Base-by-base conservation (phyloP, 2,329 filamentous ascomycete species). In the Talaromyces verruculosus region DNA sequence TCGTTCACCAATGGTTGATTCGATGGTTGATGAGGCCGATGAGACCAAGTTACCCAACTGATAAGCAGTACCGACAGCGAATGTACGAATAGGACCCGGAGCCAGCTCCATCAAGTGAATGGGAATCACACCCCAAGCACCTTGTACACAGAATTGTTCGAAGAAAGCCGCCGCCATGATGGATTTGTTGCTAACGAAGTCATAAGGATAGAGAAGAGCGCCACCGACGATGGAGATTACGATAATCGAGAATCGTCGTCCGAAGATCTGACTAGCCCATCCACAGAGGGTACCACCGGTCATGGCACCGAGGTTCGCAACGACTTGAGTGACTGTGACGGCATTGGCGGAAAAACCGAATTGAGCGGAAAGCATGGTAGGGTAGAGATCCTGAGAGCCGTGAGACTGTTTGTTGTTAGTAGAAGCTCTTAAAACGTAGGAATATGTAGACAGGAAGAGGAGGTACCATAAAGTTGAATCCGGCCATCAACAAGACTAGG, bases 131-230 rank as follows among this genome's bases (percentile, higher is more conserved):
- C 85, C 90, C 90, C 90, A 92, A 0, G 89, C 90, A 25, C 90
- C 90, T 75, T 92, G 89, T 1, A 92, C 89, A 72, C 86, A 90
- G 75, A 92, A 91, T 74, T 92, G 90, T 79, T 94, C 85, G 77
- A 95, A 95, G 78, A 95, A 96, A 1, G 91, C 91, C 0, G 90
- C 88, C 0, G 91, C 92, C 59, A 93, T 93, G 72, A 96, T 82
- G 15, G 82, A 81, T 5, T 88, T 80, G 70, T 80, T 83, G 1
- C 80, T 80, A 11, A 88, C 83, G 71, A 92, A 95, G 0, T 88
- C 91, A 78, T 96, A 96, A 0, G 93, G 92, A 75, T 96, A 95
- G 1, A 96, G 82, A 1, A 96, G 80, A 0, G 91, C 91, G 35
- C 91, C 91, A 28, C 92, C 91, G 7, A 88, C 71, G 65, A 88